These are phyloP conservation scores for Ustilago tritici DNA, from an alignment of 1,284 basidiomycete species.

Conservation along the genomic window DNA sequence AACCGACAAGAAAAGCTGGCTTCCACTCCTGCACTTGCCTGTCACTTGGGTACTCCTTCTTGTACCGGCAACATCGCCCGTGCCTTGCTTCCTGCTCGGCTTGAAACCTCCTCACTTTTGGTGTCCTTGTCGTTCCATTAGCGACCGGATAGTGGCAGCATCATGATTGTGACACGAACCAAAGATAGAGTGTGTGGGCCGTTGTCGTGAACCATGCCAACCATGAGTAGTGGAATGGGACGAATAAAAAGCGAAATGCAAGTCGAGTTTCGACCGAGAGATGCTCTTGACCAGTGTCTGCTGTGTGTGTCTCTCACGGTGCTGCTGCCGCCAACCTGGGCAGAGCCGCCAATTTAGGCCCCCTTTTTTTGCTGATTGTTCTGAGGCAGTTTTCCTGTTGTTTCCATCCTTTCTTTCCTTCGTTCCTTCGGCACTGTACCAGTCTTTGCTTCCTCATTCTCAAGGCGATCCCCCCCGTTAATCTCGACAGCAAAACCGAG, in stretches of 20 bases:
- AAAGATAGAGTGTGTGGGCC: neutral
- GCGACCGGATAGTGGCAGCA: no score
- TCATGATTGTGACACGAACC: no score
- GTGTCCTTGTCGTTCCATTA: neutral
- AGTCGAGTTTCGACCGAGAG: slow-evolving; percentile 22
- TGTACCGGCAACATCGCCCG: neutral
- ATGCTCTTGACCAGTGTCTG: slow-evolving; percentile 4
- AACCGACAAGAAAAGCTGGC: neutral
- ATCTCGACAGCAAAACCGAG: neutral
- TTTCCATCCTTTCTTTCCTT: neutral
- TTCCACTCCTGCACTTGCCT: neutral
- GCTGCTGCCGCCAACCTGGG: neutral
- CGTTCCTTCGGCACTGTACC: neutral
- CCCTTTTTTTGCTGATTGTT: slow-evolving; percentile 16
- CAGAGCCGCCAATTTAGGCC: slow-evolving; percentile 4
- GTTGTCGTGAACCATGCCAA: neutral
- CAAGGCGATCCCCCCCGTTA: slow-evolving; percentile 3
- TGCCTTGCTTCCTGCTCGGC: neutral
- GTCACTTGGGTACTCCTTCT: neutral
- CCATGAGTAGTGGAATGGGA: neutral
- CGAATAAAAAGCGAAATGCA: neutral
- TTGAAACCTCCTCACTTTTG: neutral
- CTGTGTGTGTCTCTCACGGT: neutral
- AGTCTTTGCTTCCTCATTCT: neutral
- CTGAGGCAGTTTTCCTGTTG: slow-evolving; percentile 1